A percentile compares a stretch with the other conserved stretches of the same genome.
Evolutionary conservation across 2,329 filamentous ascomycete species (phyloP).

Genomic region (Achaetomium macrosporum): DNA sequence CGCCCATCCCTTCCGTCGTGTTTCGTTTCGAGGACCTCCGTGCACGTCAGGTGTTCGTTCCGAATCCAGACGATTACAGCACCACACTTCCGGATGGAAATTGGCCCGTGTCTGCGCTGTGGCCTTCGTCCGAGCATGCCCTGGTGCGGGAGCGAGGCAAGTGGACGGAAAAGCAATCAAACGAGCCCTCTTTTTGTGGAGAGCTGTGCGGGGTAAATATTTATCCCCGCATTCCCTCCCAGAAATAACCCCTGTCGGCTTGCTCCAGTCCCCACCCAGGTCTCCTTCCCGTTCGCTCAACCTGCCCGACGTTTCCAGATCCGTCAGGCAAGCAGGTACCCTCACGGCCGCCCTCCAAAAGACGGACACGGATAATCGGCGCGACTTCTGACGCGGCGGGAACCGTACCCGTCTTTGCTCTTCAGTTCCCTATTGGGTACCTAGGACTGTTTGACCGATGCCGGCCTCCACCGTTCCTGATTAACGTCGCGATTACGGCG

Average conservation of each 20-base stretch:
- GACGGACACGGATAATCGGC: not conserved
- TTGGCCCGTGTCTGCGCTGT: too few species aligned
- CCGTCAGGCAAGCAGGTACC: not conserved
- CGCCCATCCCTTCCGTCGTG: too few species aligned
- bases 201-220: slow-evolving; percentile 12
- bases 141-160: too few species aligned
- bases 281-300: not conserved
- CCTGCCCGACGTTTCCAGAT: too few species aligned
- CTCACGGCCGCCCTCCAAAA: not conserved
- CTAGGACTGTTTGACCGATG: not conserved
- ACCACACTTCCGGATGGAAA: too few species aligned
- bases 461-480: not conserved
- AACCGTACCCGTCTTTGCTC: not conserved
- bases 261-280: not conserved
- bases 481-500: not conserved
- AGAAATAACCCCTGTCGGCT: not conserved
- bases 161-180: slow-evolving; percentile 11
- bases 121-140: not conserved
- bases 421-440: not conserved
- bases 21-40: too few species aligned
- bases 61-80: too few species aligned
- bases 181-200: not conserved
- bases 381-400: not conserved
- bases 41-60: too few species aligned
- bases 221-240: slow-evolving; percentile 13